These are phyloP conservation scores for Yamadazyma ubonensis DNA, from an alignment of 805 yeast genomes.

Conservation along the genomic window DNA sequence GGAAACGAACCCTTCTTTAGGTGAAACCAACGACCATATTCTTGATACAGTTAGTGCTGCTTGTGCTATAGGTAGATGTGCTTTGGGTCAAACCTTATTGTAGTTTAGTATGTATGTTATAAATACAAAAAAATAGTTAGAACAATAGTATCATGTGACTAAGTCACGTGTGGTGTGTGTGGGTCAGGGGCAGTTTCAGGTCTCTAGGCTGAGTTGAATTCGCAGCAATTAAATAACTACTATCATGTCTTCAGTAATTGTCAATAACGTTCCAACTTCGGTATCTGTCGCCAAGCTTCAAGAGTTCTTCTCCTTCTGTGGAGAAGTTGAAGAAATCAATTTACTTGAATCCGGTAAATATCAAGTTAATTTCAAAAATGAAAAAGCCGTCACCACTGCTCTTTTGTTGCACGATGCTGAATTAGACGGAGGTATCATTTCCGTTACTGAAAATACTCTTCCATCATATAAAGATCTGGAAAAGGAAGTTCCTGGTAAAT, in stretches of 20 bases:
- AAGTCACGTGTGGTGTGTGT: slow-evolving; percentile 3
- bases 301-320: slow-evolving; percentile 77
- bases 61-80: slow-evolving; percentile 88
- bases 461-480: slow-evolving; percentile 12
- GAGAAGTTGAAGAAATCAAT: slow-evolving; percentile 42
- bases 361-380: slow-evolving; percentile 52
- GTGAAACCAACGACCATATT: slow-evolving; percentile 70
- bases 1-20: slow-evolving; percentile 89
- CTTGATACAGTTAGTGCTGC: slow-evolving; percentile 88
- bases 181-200: too few relatives aligned
- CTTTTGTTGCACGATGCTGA: slow-evolving; percentile 71
- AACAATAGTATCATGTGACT: too few relatives aligned
- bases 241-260: slow-evolving; percentile 12
- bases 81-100: slow-evolving; percentile 85
- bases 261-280: slow-evolving; percentile 46
- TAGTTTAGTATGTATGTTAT: slow-evolving; percentile 25
- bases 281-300: slow-evolving; percentile 51
- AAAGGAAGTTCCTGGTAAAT: slow-evolving; percentile 15
- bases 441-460: slow-evolving; percentile 34
- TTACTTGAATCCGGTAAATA: slow-evolving; percentile 36
- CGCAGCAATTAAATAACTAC: slow-evolving; percentile 11
- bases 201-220: slow-evolving; percentile 3
- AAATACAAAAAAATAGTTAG: too few relatives aligned
- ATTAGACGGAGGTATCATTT: slow-evolving; percentile 56
- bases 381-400: slow-evolving; percentile 70